Evolutionary conservation across 352 stramenopile species (phyloP).

Genomic region (Globisporangium recalcitrans): DNA sequence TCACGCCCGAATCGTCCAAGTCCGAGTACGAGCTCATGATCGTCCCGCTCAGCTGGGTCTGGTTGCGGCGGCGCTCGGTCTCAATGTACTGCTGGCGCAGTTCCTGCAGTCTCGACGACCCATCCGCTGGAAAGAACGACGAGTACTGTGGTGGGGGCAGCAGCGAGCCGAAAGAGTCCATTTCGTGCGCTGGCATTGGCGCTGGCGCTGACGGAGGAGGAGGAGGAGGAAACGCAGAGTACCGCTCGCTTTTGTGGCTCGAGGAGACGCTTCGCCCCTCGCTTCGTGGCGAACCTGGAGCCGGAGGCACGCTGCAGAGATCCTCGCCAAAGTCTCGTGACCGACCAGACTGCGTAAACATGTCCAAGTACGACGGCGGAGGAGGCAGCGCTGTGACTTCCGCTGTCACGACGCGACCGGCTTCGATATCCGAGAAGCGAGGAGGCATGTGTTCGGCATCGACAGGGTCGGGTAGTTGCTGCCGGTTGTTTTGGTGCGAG

Average conservation of each 20-base stretch:
- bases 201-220: conserved; percentile 4
- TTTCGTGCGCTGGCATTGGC: conserved; percentile 1
- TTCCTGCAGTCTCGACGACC: conserved; percentile 37
- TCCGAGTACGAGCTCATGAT: conserved; percentile 62
- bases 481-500: not conserved
- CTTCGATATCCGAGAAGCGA: conserved; percentile 40
- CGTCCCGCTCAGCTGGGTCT: conserved; percentile 22
- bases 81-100: conserved; percentile 71
- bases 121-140: conserved; percentile 9
- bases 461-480: not conserved
- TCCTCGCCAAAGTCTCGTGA: conserved; percentile 9
- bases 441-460: conserved; percentile 13
- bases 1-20: conserved; percentile 62
- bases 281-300: conserved; percentile 16
- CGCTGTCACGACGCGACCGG: conserved; percentile 22
- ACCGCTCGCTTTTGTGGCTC: not conserved
- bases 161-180: conserved; percentile 11
- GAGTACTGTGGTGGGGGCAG: conserved; percentile 24
- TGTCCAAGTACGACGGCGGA: conserved; percentile 32
- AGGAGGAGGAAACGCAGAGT: not conserved
- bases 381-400: conserved; percentile 26
- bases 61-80: conserved; percentile 52
- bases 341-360: conserved; percentile 32
- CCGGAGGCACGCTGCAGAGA: conserved; percentile 1
- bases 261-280: conserved; percentile 21